A percentile compares a stretch with the other conserved stretches of the same genome.
Conservation (phyloP, 768 basidiomycete species). For the Lactarius sanguifluus region DNA sequence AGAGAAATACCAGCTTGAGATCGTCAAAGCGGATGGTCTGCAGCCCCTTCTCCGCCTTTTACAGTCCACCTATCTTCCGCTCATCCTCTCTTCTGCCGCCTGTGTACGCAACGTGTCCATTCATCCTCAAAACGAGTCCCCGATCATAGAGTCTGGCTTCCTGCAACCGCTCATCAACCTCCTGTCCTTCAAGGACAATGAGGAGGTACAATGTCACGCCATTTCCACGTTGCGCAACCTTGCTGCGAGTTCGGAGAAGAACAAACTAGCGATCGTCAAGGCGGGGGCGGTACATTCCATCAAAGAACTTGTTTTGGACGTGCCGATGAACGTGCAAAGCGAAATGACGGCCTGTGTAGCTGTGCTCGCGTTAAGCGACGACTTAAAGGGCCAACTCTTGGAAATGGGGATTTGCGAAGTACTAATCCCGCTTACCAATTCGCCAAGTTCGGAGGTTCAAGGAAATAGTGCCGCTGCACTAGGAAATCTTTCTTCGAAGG, state of each 20-base stretch:
- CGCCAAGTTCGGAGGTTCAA: constrained; percentile 95
- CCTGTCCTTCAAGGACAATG: constrained; percentile 97
- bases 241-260: constrained; percentile 96
- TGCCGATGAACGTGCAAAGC: constrained; percentile 95
- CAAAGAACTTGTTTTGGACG: constrained; percentile 92
- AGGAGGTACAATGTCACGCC: constrained; percentile 99
- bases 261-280: constrained; percentile 96
- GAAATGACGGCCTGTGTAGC: constrained; percentile 99
- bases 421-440: constrained; percentile 93
- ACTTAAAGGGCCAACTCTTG: constrained; percentile 91
- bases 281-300: constrained; percentile 96
- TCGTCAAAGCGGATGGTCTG: constrained; percentile 93
- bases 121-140: constrained; percentile 97
- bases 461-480: constrained; percentile 98
- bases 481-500: constrained; percentile 96
- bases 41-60: constrained; percentile 89
- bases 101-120: constrained; percentile 99
- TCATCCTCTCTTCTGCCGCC: constrained; percentile 96
- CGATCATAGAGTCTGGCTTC: constrained; percentile 98
- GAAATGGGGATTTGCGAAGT: constrained; percentile 99
- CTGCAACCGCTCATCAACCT: constrained; percentile 93
- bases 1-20: constrained; percentile 99
- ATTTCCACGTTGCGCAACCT: constrained; percentile 96
- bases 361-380: constrained; percentile 93
- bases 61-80: constrained; percentile 94